Percentiles rank a stretch among this genome's conserved stretches.
These are phyloP conservation scores for Choiromyces venosus DNA, from an alignment of 495 filamentous ascomycete genomes.

Conservation along the genomic window DNA sequence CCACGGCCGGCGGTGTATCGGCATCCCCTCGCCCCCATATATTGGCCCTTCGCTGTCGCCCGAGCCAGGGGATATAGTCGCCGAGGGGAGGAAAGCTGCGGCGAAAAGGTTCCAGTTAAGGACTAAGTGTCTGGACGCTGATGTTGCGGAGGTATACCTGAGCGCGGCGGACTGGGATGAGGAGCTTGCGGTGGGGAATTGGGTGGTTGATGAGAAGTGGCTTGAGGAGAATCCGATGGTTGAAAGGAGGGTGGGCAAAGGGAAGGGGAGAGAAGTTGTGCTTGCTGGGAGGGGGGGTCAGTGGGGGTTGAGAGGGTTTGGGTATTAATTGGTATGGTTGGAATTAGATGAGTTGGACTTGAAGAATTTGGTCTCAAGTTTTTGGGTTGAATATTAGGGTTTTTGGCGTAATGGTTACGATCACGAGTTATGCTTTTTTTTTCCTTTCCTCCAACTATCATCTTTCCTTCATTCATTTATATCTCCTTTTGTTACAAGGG, in stretches of 20 bases:
- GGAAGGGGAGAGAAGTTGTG: slow-evolving; percentile 39
- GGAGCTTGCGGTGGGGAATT: slow-evolving; percentile 55
- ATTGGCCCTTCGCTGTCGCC: slow-evolving; percentile 60
- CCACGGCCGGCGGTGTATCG: slow-evolving; percentile 56
- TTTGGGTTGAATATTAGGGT: too few relatives aligned
- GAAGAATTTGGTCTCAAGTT: neutral
- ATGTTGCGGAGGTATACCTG: slow-evolving; percentile 65
- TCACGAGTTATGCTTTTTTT: too few relatives aligned
- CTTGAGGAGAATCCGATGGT: slow-evolving; percentile 61
- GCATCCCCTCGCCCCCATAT: slow-evolving; percentile 64
- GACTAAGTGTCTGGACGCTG: slow-evolving; percentile 41
- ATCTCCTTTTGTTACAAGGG: too few relatives aligned
- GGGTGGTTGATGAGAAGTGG: slow-evolving; percentile 64
- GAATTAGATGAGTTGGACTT: neutral
- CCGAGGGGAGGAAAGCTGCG: slow-evolving; percentile 62
- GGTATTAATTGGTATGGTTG: slow-evolving; percentile 21
- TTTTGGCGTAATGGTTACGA: too few relatives aligned
- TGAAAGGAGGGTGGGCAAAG: slow-evolving; percentile 42
- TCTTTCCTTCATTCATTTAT: too few relatives aligned
- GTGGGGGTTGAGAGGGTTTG: slow-evolving; percentile 31
- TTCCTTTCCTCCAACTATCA: too few relatives aligned
- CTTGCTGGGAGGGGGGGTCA: slow-evolving; percentile 35
- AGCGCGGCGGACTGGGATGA: slow-evolving; percentile 61
- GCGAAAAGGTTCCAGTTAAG: slow-evolving; percentile 53
- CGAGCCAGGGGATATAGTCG: slow-evolving; percentile 58